Percentiles rank a stretch among this genome's conserved stretches.
These are phyloP conservation scores for Trichoderma citrinoviride DNA, from an alignment of 2,329 filamentous ascomycete species.

Conservation along the genomic window DNA sequence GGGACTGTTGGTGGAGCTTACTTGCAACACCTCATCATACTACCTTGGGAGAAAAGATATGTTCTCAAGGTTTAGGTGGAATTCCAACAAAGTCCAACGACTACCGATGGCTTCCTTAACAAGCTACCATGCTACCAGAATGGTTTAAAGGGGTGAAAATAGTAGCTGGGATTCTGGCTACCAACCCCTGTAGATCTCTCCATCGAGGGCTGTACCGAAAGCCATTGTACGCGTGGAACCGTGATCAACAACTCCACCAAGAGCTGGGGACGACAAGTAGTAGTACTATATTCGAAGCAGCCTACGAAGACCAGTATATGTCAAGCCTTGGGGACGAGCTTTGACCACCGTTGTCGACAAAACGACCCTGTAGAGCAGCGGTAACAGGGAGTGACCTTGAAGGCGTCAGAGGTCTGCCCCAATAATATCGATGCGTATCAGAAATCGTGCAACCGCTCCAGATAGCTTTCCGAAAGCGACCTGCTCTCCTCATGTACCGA, in stretches of 20 bases:
- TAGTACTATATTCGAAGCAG: background rate
- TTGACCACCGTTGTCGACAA: background rate
- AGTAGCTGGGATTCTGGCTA: too few species aligned
- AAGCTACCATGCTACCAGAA: too few species aligned
- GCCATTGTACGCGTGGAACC: too few species aligned
- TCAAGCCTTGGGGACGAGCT: background rate
- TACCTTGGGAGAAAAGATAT: background rate
- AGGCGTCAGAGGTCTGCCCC: background rate
- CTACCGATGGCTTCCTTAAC: background rate
- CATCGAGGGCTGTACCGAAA: too few species aligned
- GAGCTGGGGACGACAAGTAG: too few species aligned
- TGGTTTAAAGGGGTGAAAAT: too few species aligned
- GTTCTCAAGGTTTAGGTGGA: background rate
- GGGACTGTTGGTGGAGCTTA: background rate
- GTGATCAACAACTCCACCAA: too few species aligned
- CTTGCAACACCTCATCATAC: background rate
- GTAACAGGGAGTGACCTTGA: background rate
- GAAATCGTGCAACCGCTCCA: background rate
- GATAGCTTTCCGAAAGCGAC: background rate
- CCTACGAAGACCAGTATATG: background rate
- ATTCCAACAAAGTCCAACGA: conserved; percentile 1
- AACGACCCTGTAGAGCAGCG: background rate
- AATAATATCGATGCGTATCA: background rate
- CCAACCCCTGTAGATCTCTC: too few species aligned
- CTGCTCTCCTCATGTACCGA: background rate